phyloP scores from a whole-genome alignment of 164 flowering plant species.

The Chimonanthus praecox region DNA sequence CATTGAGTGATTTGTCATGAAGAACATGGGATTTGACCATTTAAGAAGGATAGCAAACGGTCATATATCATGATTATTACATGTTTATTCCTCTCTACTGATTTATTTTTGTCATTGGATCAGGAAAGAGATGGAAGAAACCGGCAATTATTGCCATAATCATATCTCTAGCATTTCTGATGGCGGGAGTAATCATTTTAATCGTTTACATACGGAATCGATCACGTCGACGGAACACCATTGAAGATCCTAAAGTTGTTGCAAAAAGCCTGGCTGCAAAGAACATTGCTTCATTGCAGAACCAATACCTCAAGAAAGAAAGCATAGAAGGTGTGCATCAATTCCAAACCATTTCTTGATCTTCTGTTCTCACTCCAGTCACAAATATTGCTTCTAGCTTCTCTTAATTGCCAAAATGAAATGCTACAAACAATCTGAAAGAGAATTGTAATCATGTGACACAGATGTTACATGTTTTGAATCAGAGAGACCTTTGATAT shows the following conservation, averaged over 20 bases:
- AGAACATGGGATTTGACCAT: too few relatives aligned
- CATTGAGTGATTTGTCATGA: too few relatives aligned
- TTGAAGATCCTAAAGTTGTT: conserved; percentile 30
- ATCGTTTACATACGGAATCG: conserved; percentile 25
- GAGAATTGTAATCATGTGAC: conserved; percentile 1
- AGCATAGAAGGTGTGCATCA: conserved; percentile 34
- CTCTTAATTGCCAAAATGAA: too few relatives aligned
- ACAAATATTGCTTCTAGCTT: too few relatives aligned
- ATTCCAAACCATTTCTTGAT: neutral
- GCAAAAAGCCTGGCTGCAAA: conserved; percentile 23
- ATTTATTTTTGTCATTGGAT: neutral
- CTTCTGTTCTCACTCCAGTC: too few relatives aligned
- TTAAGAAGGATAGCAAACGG: too few relatives aligned
- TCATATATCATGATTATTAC: too few relatives aligned
- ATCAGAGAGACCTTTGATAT: conserved; percentile 49
- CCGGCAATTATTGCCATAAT: conserved; percentile 25
- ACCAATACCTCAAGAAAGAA: conserved; percentile 20
- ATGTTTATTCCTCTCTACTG: neutral
- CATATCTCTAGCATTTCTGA: conserved; percentile 25
- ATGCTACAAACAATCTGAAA: neutral
- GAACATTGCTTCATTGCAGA: conserved; percentile 27
- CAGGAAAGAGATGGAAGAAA: conserved; percentile 27
- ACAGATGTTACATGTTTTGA: conserved; percentile 44
- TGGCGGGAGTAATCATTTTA: conserved; percentile 19
- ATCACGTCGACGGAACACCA: neutral